Conservation (phyloP, 371 early-diverging fungal species). For the Smittium culicis region DNA sequence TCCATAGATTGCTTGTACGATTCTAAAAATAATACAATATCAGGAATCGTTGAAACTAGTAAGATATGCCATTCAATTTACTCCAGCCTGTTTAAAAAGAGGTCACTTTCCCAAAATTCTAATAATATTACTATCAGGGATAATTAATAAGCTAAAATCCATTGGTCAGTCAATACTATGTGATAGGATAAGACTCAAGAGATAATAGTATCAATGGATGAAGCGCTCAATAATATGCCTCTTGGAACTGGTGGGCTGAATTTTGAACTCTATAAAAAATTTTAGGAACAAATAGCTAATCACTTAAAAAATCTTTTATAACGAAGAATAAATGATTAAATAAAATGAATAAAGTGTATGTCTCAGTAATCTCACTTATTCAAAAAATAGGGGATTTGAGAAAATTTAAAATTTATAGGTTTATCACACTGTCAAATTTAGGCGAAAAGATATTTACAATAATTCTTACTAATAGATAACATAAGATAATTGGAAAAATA, state of each 20-base stretch:
- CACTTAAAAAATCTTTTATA: neutral
- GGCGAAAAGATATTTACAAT: neutral
- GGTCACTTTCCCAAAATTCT: no score
- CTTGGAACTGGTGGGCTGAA: slow-evolving; percentile 12
- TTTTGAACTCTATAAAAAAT: slow-evolving; percentile 11
- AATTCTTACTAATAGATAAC: slow-evolving; percentile 5
- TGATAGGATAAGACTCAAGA: no score
- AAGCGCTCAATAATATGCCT: slow-evolving; percentile 5
- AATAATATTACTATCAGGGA: no score
- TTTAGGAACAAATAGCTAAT: neutral
- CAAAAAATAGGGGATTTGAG: neutral
- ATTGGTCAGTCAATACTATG: no score
- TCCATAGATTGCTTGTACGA: no score
- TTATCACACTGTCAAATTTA: neutral
- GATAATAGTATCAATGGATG: neutral
- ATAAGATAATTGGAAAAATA: neutral
- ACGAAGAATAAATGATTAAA: neutral
- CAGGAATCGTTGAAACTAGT: no score
- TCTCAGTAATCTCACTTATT: neutral
- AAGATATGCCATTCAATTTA: no score
- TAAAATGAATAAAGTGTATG: neutral
- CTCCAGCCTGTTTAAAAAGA: no score
- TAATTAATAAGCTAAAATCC: no score
- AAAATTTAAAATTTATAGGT: neutral
- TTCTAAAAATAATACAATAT: no score